Percentiles rank a stretch among this genome's conserved stretches.
phyloP scores from a whole-genome alignment of 176 grass and related monocot species.

The Oryza longistaminata region DNA sequence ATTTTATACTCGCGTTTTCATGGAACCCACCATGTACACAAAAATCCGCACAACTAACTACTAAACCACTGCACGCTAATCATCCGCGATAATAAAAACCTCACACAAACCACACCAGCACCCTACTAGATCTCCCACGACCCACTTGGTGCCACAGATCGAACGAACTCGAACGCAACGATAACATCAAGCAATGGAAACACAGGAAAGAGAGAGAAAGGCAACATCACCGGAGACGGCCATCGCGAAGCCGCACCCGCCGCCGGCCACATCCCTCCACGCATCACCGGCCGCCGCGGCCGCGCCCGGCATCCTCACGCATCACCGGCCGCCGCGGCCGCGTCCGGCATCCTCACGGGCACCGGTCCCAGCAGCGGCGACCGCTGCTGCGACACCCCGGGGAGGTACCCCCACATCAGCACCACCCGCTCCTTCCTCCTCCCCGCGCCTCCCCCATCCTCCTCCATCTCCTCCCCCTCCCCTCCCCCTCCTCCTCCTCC shows the following conservation, averaged over 20 bases:
- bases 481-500: constrained; percentile 31
- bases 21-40: neutral
- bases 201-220: neutral
- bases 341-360: constrained; percentile 52
- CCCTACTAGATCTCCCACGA: constrained; percentile 34
- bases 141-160: neutral
- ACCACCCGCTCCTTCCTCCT: constrained; percentile 62
- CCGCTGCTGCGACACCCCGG: constrained; percentile 88
- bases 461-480: constrained; percentile 52
- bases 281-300: constrained; percentile 48
- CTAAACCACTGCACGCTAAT: no score
- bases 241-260: constrained; percentile 96
- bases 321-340: constrained; percentile 47
- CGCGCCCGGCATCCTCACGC: no score
- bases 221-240: constrained; percentile 73
- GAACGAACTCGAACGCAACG: neutral
- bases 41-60: neutral
- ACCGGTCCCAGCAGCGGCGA: constrained; percentile 84
- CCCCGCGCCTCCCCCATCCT: constrained; percentile 5
- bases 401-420: constrained; percentile 98
- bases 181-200: neutral
- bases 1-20: no score
- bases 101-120: neutral
- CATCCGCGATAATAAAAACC: neutral
- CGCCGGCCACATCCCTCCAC: constrained; percentile 86